Evolutionary conservation across 352 stramenopile species (phyloP), one percentile per base, ranked within the genome.

Genomic region (Globisporangium canariense): DNA sequence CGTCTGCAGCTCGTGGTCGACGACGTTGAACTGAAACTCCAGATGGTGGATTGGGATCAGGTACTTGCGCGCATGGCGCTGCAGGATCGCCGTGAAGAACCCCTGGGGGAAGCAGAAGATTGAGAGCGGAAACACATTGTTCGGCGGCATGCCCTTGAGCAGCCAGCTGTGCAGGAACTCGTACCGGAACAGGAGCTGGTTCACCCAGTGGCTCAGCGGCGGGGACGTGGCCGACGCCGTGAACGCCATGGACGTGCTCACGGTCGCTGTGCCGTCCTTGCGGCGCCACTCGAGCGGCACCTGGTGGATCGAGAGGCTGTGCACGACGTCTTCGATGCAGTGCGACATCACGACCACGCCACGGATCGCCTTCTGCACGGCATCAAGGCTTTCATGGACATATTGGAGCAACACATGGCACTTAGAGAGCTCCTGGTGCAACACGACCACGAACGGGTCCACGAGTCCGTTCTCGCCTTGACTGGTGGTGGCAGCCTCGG

Each of bases 81-180:
- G 86, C 14, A 93, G 54, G 60, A 90, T 78, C 22, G 78, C 86
- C 3, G 86, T 95, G 56, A 95, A 89, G 45, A 95, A 77, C 0
- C 83, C 83, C 28, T 93, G 83, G 0, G 86, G 83, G 32, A 91
- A 95, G 38, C 70, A 79, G 46, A 95, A 92, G 7, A 86, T 72
- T 4, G 86, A 74, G 16, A 94, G 60, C 4, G 80, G 83, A 43
- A 86, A 91, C 14, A 73, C 69, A 40, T 68, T 68, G 58, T 73
- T 62, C 28, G 38, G 51, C 10, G 63, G 68, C 38, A 60, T 22
- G 25, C 77, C 77, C 18, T 68, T 52, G 1, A 51, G 18, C 10
- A 63, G 62, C 86, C 86, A 95, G 13, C 69, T 47, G 38, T 81
- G 67, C 5, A 94, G 71, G 60, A 93, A 93, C 6, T 76, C 63